phyloP scores from a whole-genome alignment of 768 basidiomycete species.

The Tephrocybe sp. region DNA sequence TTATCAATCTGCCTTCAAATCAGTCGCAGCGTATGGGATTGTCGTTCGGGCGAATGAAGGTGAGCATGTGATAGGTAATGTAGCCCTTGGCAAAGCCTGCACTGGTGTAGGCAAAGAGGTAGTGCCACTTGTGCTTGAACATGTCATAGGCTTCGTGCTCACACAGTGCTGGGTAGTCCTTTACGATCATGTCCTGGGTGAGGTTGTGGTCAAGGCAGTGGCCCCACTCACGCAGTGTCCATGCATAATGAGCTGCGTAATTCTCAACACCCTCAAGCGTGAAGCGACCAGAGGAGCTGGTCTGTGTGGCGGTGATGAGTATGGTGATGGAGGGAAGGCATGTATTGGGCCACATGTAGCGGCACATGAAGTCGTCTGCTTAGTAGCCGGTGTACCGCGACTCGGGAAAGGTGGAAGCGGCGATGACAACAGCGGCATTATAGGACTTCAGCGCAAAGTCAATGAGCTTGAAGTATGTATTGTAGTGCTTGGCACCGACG shows the following conservation, averaged over 20 bases:
- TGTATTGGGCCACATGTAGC: slow-evolving; percentile 89
- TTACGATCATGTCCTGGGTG: slow-evolving; percentile 53
- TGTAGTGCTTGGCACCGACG: slow-evolving; percentile 58
- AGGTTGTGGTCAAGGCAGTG: slow-evolving; percentile 70
- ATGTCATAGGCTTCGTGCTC: slow-evolving; percentile 58
- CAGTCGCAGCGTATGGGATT: slow-evolving; percentile 42
- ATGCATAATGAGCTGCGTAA: slow-evolving; percentile 84
- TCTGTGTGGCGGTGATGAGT: slow-evolving; percentile 71
- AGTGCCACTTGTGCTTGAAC: slow-evolving; percentile 85
- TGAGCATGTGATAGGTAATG: slow-evolving; percentile 82
- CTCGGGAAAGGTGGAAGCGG: slow-evolving; percentile 70
- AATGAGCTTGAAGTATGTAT: slow-evolving; percentile 73
- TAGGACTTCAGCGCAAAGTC: slow-evolving; percentile 71
- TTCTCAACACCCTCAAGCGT: slow-evolving; percentile 86
- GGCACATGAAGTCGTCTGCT: slow-evolving; percentile 85
- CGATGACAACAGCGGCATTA: slow-evolving; percentile 69
- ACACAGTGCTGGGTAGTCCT: slow-evolving; percentile 60
- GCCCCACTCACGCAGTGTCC: slow-evolving; percentile 92
- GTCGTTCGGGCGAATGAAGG: slow-evolving; percentile 66
- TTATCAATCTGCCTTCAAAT: no score
- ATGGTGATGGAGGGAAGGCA: slow-evolving; percentile 85
- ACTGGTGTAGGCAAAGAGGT: slow-evolving; percentile 82
- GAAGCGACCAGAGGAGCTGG: slow-evolving; percentile 72
- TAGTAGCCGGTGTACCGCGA: slow-evolving; percentile 69
- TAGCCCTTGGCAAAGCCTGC: slow-evolving; percentile 81